Evolutionary conservation across 352 stramenopile species (phyloP), one percentile per base, ranked within the genome.

Genomic region (Phytophthora pisi): DNA sequence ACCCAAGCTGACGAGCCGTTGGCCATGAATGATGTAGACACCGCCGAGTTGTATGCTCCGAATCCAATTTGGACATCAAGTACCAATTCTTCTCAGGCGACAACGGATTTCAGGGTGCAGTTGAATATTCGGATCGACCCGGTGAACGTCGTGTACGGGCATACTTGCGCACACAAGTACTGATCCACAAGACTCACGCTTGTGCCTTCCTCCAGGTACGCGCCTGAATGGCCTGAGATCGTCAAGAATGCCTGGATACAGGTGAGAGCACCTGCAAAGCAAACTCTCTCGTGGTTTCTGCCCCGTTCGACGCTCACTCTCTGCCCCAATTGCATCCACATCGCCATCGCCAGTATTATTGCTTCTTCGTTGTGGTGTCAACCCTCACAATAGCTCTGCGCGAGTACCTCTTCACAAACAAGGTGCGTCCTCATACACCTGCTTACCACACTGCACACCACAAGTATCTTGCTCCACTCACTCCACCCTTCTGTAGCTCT

Each of bases 211-310:
- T 62, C 0, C 50, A 90, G 83, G 13, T 92, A 92, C 56, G 70
- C 69, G 18, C 74, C 81, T 7, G 73, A 74, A 31, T 92, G 83
- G 83, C 61, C 75, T 1, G 83, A 92, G 40, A 72, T 89, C 1
- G 50, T 87, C 15, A 92, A 92, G 55, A 75, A 70, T 2, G 83
- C 78, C 57, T 92, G 83, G 83, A 88, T 90, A 38, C 83, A 92
- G 74, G 83, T 91, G 45, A 52, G 51, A 16, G 7, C n/a, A 28
- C 43, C 13, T 23, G n/a, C 15, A 11, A n/a, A 38, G 4, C 45
- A 5, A 34, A 3, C 8, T 38, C 11, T 11, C 1, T 26, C 58
- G 2, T 53, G 3, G 18, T 40, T 5, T 51, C 24, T 46, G 15
- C 15, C 5, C n/a, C 31, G 23, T 28, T 30, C 26, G 16, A 46